A percentile compares a stretch with the other conserved stretches of the same genome.
phyloP scores from a whole-genome alignment of 164 flowering plant species.

The Magnolia sinica region DNA sequence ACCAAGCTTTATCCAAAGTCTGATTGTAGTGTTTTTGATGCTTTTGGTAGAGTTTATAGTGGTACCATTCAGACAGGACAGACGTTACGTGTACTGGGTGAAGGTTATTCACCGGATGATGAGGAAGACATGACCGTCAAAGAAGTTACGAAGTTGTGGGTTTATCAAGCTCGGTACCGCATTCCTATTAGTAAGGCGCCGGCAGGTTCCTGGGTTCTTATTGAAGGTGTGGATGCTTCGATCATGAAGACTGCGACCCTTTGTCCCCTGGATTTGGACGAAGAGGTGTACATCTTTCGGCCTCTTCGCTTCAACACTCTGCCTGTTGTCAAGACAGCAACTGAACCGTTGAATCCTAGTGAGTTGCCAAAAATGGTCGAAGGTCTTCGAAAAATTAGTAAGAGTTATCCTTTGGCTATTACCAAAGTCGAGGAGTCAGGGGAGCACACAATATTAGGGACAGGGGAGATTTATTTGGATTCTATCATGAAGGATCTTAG shows the following conservation, averaged over 20 bases:
- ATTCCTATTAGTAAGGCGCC: conserved; percentile 91
- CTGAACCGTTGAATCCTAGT: conserved; percentile 97
- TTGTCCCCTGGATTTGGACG: conserved; percentile 71
- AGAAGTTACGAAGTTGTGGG: conserved; percentile 94
- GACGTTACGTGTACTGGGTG: conserved; percentile 86
- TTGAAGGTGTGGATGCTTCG: conserved; percentile 99
- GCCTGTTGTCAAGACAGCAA: conserved; percentile 94
- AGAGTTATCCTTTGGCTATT: conserved; percentile 94
- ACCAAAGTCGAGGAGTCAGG: conserved; percentile 99
- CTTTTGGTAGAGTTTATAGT: conserved; percentile 95
- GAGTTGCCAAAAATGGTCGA: conserved; percentile 99
- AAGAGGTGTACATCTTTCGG: conserved; percentile 88
- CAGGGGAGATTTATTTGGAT: conserved; percentile 96
- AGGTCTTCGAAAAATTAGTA: conserved; percentile 96
- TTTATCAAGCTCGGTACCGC: conserved; percentile 94
- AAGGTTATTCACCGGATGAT: conserved; percentile 98
- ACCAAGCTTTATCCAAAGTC: conserved; percentile 96
- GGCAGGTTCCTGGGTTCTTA: conserved; percentile 98
- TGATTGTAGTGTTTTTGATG: conserved; percentile 98
- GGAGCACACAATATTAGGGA: conserved; percentile 95
- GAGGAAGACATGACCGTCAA: conserved; percentile 97
- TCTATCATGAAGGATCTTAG: conserved; percentile 98
- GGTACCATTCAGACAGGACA: conserved; percentile 92
- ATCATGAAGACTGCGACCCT: conserved; percentile 98
- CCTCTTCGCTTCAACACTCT: conserved; percentile 95